phyloP scores from a whole-genome alignment of 805 yeast species.

The Suhomyces canberraensis region DNA sequence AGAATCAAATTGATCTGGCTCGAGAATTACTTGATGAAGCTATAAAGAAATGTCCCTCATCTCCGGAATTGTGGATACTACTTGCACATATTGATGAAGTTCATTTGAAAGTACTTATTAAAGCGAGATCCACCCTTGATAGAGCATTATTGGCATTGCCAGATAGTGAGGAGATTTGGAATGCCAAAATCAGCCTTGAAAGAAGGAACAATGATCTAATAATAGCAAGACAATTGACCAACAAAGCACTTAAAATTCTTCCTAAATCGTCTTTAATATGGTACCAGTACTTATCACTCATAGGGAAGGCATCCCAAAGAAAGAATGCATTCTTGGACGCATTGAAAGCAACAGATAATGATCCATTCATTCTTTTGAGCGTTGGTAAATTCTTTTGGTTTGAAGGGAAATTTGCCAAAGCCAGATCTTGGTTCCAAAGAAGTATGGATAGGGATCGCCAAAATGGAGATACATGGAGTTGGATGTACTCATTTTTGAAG shows the following conservation, averaged over 20 bases:
- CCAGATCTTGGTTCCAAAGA: slow-evolving; percentile 70
- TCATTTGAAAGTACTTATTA: slow-evolving; percentile 38
- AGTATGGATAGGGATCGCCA: slow-evolving; percentile 53
- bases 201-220: slow-evolving; percentile 40
- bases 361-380: slow-evolving; percentile 53
- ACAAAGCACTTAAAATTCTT: slow-evolving; percentile 55
- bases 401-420: slow-evolving; percentile 60
- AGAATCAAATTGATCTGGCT: slow-evolving; percentile 36
- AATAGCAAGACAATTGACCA: slow-evolving; percentile 53
- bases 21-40: slow-evolving; percentile 49
- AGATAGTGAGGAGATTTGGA: slow-evolving; percentile 51
- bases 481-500: slow-evolving; percentile 48
- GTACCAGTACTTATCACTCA: slow-evolving; percentile 53
- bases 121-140: slow-evolving; percentile 73
- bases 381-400: slow-evolving; percentile 69
- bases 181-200: slow-evolving; percentile 60
- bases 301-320: slow-evolving; percentile 48
- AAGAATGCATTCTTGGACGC: slow-evolving; percentile 68
- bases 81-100: slow-evolving; percentile 48
- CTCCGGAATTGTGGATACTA: slow-evolving; percentile 51
- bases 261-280: slow-evolving; percentile 64
- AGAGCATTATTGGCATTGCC: slow-evolving; percentile 50
- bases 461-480: slow-evolving; percentile 79
- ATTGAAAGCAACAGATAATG: slow-evolving; percentile 59
- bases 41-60: slow-evolving; percentile 43